Percentiles rank a stretch among this genome's conserved stretches.
These are phyloP conservation scores for Cicer cuneatum DNA, from an alignment of 306 rosid species.

Conservation along the genomic window DNA sequence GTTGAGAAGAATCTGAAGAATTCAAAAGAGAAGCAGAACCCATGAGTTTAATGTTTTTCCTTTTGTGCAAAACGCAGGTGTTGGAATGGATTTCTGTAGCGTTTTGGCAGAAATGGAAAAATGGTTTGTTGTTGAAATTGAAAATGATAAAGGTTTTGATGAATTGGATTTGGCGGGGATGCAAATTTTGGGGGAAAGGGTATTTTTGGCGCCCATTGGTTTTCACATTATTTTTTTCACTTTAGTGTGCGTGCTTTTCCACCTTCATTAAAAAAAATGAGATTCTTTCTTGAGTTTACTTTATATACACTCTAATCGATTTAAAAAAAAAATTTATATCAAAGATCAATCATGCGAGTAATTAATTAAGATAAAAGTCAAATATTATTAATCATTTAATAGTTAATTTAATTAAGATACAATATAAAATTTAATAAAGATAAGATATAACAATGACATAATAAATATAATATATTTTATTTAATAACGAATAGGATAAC, in stretches of 20 bases:
- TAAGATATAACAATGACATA: too few relatives aligned
- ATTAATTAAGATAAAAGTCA: too few relatives aligned
- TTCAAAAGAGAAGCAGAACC: constrained; percentile 49
- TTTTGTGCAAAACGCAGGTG: neutral
- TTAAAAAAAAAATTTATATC: too few relatives aligned
- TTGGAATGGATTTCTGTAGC: neutral
- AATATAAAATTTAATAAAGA: too few relatives aligned
- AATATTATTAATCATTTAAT: too few relatives aligned
- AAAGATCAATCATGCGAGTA: too few relatives aligned
- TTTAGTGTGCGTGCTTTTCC: neutral
- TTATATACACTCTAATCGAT: too few relatives aligned
- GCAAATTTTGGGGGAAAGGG: constrained; percentile 31
- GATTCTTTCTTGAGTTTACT: too few relatives aligned
- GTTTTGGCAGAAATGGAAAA: neutral
- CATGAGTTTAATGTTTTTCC: constrained; percentile 28
- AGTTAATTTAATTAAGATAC: too few relatives aligned
- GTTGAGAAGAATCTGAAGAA: constrained; percentile 14
- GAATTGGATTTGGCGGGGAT: constrained; percentile 39
- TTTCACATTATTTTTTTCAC: neutral
- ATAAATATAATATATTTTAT: too few relatives aligned
- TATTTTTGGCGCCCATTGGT: constrained; percentile 41
- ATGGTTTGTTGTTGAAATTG: neutral
- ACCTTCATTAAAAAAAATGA: neutral
- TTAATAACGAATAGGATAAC: too few relatives aligned
- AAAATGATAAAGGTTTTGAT: neutral